These are phyloP conservation scores for Fonsecaea pugnacius DNA, from an alignment of 2,329 filamentous ascomycete genomes.

Conservation along the genomic window DNA sequence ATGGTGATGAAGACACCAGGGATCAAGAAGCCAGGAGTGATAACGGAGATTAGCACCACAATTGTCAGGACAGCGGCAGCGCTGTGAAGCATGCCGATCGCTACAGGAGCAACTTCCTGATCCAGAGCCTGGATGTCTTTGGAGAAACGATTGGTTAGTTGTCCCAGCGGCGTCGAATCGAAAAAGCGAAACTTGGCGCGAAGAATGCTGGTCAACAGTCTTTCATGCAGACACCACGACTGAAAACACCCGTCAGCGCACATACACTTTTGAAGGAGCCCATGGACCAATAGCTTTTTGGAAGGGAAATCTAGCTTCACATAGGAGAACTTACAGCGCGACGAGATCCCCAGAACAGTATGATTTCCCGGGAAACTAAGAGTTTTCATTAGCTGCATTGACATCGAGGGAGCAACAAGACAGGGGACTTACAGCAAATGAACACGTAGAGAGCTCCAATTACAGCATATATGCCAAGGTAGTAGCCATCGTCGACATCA, in stretches of 20 bases:
- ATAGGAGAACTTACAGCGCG: conserved; percentile 62
- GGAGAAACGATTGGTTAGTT: conserved; percentile 98
- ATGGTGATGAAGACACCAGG: conserved; percentile 82
- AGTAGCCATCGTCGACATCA: conserved; percentile 80
- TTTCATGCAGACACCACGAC: conserved; percentile 75
- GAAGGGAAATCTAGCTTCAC: background rate
- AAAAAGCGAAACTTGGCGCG: conserved; percentile 97
- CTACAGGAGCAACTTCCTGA: conserved; percentile 91
- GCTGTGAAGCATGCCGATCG: conserved; percentile 74
- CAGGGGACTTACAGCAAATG: conserved; percentile 60
- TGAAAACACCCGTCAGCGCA: background rate
- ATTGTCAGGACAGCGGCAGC: conserved; percentile 77
- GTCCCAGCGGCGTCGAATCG: conserved; percentile 90
- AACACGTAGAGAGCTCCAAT: conserved; percentile 77
- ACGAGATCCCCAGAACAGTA: conserved; percentile 90
- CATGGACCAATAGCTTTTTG: background rate
- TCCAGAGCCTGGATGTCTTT: conserved; percentile 95
- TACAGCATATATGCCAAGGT: conserved; percentile 78
- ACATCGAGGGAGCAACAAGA: background rate
- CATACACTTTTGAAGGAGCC: background rate
- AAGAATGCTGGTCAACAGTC: conserved; percentile 76
- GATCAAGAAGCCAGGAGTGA: conserved; percentile 89
- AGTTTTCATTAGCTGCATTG: background rate
- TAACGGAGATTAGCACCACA: conserved; percentile 79
- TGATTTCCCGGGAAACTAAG: conserved; percentile 72